Evolutionary conservation across 371 early-diverging fungal genomes (phyloP), one percentile per base, ranked within the genome.

Genomic region (Zopfochytrium polystomum): DNA sequence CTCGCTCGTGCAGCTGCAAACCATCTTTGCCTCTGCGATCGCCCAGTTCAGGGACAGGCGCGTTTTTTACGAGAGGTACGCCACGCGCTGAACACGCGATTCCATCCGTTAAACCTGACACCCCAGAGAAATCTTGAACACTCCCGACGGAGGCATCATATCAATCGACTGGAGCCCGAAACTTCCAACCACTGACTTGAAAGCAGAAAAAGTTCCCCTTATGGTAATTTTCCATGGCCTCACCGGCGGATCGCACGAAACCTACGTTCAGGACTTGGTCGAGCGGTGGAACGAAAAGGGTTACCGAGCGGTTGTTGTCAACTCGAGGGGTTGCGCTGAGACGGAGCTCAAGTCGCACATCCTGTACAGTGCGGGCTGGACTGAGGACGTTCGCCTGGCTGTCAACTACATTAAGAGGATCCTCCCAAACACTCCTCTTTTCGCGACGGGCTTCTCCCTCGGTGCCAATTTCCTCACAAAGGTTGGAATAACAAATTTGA

Each of bases 401-500:
- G 73, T 38, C 26, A 51, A 45, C n/a, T 54, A 63, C 80, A 87
- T 66, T 77, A 88, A 46, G 78, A 74, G 55, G 30, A 67, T 68
- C 42, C 63, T 84, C 52, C 88, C 90, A 1, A 64, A 76, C 31
- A 83, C 89, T 7, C 82, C 88, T 27, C 67, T 93, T 53, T 68
- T 89, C 43, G 91, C 83, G 4, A 77, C 89, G 55, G 96, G 96
- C 1, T 96, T 87, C 67, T 90, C 91, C 22, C 73, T 96, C 32
- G 96, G 96, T 1, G 83, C 93, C 22, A 96, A 96, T 67, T 78
- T 96, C 32, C 62, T 96, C 53, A 87, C 88, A 67, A 95, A 95
- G 78, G 86, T 82, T 26, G 23, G 35, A 22, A 52, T 30, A 32
- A 35, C n/a, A 52, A 18, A 46, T 23, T 15, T 48, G n/a, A 25